phyloP scores from a whole-genome alignment of 176 grass and related monocot species.

The Otatea glauca region DNA sequence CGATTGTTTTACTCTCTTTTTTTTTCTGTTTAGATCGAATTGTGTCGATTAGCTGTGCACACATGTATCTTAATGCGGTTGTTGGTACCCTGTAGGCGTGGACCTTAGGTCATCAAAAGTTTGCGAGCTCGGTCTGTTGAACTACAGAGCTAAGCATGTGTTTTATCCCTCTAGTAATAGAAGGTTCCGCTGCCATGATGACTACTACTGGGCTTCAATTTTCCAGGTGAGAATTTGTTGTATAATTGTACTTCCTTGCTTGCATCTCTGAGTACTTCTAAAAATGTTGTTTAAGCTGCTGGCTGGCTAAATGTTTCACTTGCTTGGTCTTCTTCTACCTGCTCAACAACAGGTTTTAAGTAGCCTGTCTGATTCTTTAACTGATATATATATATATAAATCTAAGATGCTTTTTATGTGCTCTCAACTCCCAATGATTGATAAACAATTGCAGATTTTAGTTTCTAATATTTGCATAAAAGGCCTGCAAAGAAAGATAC shows the following conservation, averaged over 20 bases:
- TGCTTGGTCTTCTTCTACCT: constrained; percentile 18
- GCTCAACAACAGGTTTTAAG: neutral
- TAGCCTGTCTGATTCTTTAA: neutral
- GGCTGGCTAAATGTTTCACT: neutral
- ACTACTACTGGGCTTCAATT: constrained; percentile 98
- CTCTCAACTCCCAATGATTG: neutral
- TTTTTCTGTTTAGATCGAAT: constrained; percentile 9
- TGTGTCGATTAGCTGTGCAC: neutral
- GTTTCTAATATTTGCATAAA: neutral
- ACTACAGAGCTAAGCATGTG: constrained; percentile 91
- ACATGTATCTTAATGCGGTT: constrained; percentile 34
- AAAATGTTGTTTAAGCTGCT: constrained; percentile 12
- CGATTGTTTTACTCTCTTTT: neutral
- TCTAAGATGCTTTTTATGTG: constrained; percentile 1
- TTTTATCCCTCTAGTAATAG: constrained; percentile 76
- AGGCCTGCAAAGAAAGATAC: neutral
- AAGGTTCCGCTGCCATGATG: constrained; percentile 81
- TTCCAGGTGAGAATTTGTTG: constrained; percentile 69
- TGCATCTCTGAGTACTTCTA: neutral
- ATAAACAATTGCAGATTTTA: constrained; percentile 8
- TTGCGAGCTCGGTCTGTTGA: constrained; percentile 84
- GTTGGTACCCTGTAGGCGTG: constrained; percentile 58
- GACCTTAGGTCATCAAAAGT: constrained; percentile 87
- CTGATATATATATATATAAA: neutral
- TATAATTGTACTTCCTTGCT: neutral